Evolutionary conservation across 2,329 filamentous ascomycete genomes (phyloP).

Genomic region (Akanthomyces dipterigenus): DNA sequence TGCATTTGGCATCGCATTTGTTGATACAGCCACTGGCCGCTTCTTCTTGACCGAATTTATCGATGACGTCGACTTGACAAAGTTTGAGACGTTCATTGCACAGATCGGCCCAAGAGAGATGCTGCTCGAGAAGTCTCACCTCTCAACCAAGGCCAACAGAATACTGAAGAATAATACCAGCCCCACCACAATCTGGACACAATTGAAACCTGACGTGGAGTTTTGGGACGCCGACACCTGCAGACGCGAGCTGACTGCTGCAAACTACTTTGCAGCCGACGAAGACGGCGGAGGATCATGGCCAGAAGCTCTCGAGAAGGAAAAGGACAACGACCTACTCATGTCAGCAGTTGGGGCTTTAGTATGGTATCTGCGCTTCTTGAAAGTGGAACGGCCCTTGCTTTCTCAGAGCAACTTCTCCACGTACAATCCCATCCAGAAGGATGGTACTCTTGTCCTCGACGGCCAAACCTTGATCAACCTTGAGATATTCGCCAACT

Average conservation of each 20-base stretch:
- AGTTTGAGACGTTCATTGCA: constrained; percentile 93
- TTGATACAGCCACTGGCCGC: constrained; percentile 91
- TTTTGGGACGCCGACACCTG: constrained; percentile 87
- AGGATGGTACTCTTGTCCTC: constrained; percentile 84
- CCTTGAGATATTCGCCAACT: constrained; percentile 94
- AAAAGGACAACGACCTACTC: constrained; percentile 68
- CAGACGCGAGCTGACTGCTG: constrained; percentile 70
- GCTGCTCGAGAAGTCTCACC: constrained; percentile 75
- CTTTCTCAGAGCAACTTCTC: constrained; percentile 87
- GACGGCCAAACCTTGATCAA: constrained; percentile 97
- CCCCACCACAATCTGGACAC: constrained; percentile 92
- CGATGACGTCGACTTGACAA: constrained; percentile 89
- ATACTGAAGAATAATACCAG: constrained; percentile 95
- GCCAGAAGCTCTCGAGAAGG: constrained; percentile 68
- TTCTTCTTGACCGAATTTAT: constrained; percentile 90
- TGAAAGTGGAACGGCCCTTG: constrained; percentile 84
- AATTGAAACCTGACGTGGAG: constrained; percentile 77
- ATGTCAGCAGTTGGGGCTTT: constrained; percentile 91
- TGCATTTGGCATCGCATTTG: constrained; percentile 85
- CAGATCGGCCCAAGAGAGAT: constrained; percentile 86
- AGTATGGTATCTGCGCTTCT: constrained; percentile 73
- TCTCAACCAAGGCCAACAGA: constrained; percentile 83
- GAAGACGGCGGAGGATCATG: constrained; percentile 56
- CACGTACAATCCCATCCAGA: constrained; percentile 84
- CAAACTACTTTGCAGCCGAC: constrained; percentile 67